Percentiles rank a stretch among this genome's conserved stretches.
phyloP scores from a whole-genome alignment of 2,329 filamentous ascomycete genomes.

The Fusarium piperis region DNA sequence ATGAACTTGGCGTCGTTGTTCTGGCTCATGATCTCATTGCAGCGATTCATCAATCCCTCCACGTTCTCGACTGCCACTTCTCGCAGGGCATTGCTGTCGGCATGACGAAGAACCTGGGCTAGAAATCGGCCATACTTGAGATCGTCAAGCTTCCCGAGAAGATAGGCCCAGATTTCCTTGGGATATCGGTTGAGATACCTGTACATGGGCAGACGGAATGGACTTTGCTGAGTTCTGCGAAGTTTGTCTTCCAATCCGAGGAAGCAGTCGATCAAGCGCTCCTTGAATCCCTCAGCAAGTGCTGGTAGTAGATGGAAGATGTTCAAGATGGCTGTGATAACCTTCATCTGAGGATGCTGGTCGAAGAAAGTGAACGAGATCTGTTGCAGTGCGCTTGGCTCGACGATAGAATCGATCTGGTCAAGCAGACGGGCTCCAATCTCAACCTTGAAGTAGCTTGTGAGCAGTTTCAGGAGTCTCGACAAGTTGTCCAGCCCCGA shows the following conservation, averaged over 20 bases:
- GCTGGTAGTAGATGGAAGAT: slow-evolving; percentile 96
- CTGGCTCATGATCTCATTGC: slow-evolving; percentile 70
- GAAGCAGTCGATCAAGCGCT: slow-evolving; percentile 88
- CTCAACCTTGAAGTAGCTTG: slow-evolving; percentile 99
- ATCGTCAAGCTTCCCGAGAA: slow-evolving; percentile 82
- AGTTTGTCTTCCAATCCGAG: slow-evolving; percentile 87
- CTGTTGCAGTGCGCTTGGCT: slow-evolving; percentile 81
- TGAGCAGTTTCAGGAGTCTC: slow-evolving; percentile 87
- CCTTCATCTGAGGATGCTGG: slow-evolving; percentile 91
- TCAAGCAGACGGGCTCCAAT: slow-evolving; percentile 94
- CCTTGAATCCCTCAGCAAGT: slow-evolving; percentile 90
- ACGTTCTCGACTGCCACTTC: slow-evolving; percentile 79
- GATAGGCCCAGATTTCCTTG: slow-evolving; percentile 83
- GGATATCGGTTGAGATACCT: slow-evolving; percentile 95
- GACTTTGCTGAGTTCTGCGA: slow-evolving; percentile 87
- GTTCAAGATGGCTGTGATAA: slow-evolving; percentile 93
- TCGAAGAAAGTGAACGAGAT: slow-evolving; percentile 96
- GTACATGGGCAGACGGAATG: slow-evolving; percentile 89
- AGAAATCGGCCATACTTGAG: slow-evolving; percentile 91
- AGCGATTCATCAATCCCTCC: slow-evolving; percentile 74
- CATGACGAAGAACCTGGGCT: slow-evolving; percentile 82
- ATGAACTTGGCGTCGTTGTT: slow-evolving; percentile 74
- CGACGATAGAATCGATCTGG: slow-evolving; percentile 90
- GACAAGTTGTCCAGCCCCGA: slow-evolving; percentile 92
- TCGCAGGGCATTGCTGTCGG: slow-evolving; percentile 78